Base-by-base conservation (phyloP, 371 early-diverging fungal species). In the Apophysomyces trapeziformis region DNA sequence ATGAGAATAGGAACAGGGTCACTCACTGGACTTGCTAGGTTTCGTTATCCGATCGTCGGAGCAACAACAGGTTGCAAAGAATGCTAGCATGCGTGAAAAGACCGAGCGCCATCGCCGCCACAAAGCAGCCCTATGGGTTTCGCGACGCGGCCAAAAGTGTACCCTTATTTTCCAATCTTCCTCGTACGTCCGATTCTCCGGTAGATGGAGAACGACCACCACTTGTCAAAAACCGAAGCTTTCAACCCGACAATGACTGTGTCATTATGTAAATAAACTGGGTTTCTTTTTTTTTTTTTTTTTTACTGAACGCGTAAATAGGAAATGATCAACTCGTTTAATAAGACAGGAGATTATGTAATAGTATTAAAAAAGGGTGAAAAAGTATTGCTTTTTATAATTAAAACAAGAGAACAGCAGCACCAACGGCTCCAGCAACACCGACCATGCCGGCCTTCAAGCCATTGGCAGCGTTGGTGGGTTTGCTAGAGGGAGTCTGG, bases 11-110 rank as follows among this genome's bases (percentile, higher is more conserved):
- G 32, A 26, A 3, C 32, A 26, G 32, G 32, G 32, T 26, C 32
- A 26, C 32, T 26, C 32, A 26, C 32, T 26, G 32, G 32, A 26
- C 32, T 26, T 26, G 32, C 3, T 26, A 26, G 32, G 60, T 18
- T 21, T 38, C 60, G 39, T 60, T 60, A 60, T 45, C 60, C 60
- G 44, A 43, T 36, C 60, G 39, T 60, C 39, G 44, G 38, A 56
- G 62, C 16, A 58, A 63, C 38, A 68, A 58, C 61, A 68, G 60
- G 61, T 57, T 68, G 26, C 69, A 68, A 60, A 68, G 65, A 58
- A 68, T 68, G 69, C 61, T 68, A 65, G 69, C 69, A 38, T 64
- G 54, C 54, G 54, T 50, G 54, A 50, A 50, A 50, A 50, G 21
- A 50, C 54, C 54, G 5, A 50, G 54, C 54, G 54, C 54, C 21